Base-by-base conservation (phyloP, 1,139 yeast genomes). In the Yamadazyma friedrichii region DNA sequence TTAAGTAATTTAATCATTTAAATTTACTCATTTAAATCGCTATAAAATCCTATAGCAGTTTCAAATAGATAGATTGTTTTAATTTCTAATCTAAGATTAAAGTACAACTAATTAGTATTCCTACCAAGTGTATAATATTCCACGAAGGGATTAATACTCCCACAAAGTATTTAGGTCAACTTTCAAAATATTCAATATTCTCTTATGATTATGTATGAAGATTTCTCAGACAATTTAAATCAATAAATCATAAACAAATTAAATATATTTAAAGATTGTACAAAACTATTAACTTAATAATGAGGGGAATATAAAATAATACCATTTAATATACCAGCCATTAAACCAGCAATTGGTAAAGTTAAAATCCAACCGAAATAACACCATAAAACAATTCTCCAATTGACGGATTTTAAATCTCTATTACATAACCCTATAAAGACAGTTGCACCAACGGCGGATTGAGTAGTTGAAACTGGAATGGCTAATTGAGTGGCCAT, bases 361-460 rank as follows among this genome's bases (percentile, higher is more conserved):
- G 93, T 84, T 42, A 84, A 56, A 39, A 84, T 52, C 93, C 94
- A 85, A 29, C 91, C 89, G 35, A 67, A 52, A 63, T 83, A 84
- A 56, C 85, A 78, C 83, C 85, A 83, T 15, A 67, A 59, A 35
- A 84, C 88, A 79, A 83, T 80, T 67, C 86, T 76, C 91, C 91
- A 84, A 68, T 84, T 84, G 45, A 84, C 85, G 6, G 88, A 76
- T 53, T 64, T 75, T 55, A 71, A 50, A 56, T 81, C 85, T 51
- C 66, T 70, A 68, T 84, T 84, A 66, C 88, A 82, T 45, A 83
- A 68, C 45, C 91, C 94, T 50, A 84, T 86, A 52, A 80, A 80
- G 8, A 84, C 87, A 36, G 86, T 82, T 36, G 88, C 88, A 49
- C 94, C 93, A 41, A 82, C 84, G n/a, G 88, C 86, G 56, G 82